Evolutionary conservation across 2,329 filamentous ascomycete species (phyloP).

Genomic region (Cytospora mali): DNA sequence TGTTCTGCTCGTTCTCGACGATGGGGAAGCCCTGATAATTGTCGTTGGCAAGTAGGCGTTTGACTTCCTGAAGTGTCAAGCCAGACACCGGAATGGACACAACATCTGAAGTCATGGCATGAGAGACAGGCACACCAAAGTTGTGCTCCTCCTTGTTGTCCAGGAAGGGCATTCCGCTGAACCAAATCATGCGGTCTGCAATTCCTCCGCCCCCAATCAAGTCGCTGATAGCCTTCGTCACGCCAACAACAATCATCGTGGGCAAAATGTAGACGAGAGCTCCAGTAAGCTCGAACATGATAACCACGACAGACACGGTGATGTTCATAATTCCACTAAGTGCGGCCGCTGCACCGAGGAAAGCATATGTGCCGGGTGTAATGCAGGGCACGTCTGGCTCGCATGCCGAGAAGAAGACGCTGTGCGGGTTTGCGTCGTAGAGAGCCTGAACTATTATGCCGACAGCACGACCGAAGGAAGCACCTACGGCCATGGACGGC

Average conservation of each 20-base stretch:
- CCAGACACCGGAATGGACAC: slow-evolving; percentile 75
- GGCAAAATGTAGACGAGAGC: slow-evolving; percentile 95
- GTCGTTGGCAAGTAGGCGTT: slow-evolving; percentile 74
- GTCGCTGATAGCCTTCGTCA: slow-evolving; percentile 91
- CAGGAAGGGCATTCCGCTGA: slow-evolving; percentile 94
- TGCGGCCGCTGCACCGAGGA: slow-evolving; percentile 88
- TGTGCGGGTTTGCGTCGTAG: slow-evolving; percentile 79
- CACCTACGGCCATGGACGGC: slow-evolving; percentile 95
- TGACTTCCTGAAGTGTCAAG: slow-evolving; percentile 74
- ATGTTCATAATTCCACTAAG: slow-evolving; percentile 98
- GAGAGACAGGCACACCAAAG: slow-evolving; percentile 90
- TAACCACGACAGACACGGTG: slow-evolving; percentile 94
- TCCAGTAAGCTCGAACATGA: slow-evolving; percentile 99
- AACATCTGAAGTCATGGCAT: slow-evolving; percentile 81
- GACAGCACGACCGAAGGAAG: slow-evolving; percentile 90
- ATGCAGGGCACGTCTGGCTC: slow-evolving; percentile 93
- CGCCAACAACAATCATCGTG: slow-evolving; percentile 98
- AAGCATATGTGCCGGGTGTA: slow-evolving; percentile 95
- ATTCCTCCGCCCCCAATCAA: slow-evolving; percentile 88
- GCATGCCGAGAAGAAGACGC: slow-evolving; percentile 85
- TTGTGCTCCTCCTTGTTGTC: slow-evolving; percentile 98
- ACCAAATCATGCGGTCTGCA: slow-evolving; percentile 98
- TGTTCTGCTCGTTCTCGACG: slow-evolving; percentile 71
- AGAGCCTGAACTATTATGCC: slow-evolving; percentile 91
- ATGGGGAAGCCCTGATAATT: slow-evolving; percentile 93